Conservation (phyloP, 768 basidiomycete species). For the Collybia mongolica region DNA sequence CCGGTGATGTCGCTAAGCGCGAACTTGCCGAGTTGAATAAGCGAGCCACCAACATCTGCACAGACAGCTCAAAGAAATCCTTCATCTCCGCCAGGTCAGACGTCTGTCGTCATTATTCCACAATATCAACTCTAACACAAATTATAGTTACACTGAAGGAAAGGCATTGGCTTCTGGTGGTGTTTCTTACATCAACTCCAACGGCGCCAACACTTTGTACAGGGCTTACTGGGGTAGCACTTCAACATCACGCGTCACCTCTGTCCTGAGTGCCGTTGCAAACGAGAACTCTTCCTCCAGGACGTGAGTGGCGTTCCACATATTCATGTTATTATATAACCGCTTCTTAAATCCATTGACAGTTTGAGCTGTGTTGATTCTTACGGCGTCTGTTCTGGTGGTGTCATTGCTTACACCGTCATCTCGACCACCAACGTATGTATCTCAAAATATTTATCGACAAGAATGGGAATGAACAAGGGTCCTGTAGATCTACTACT, state of each 20-base stretch:
- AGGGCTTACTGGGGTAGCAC: slow-evolving; percentile 37
- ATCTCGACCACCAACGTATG: slow-evolving; percentile 40
- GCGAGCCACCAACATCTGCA: slow-evolving; percentile 38
- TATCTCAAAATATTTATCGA: neutral
- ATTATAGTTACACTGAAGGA: slow-evolving; percentile 35
- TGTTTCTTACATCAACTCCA: slow-evolving; percentile 32
- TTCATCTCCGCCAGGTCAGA: slow-evolving; percentile 39
- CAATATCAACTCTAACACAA: neutral
- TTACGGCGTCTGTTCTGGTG: slow-evolving; percentile 31
- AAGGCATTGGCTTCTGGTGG: slow-evolving; percentile 34
- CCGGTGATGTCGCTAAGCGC: slow-evolving; percentile 31
- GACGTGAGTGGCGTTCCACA: slow-evolving; percentile 22
- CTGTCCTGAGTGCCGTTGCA: slow-evolving; percentile 35
- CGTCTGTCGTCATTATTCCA: neutral
- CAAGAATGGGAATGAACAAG: neutral
- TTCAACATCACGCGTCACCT: slow-evolving; percentile 29
- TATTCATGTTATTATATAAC: too few relatives aligned
- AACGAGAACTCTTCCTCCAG: slow-evolving; percentile 37
- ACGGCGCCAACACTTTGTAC: slow-evolving; percentile 35
- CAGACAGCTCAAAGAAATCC: slow-evolving; percentile 25
- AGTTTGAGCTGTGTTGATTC: slow-evolving; percentile 41
- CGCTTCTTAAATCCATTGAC: too few relatives aligned
- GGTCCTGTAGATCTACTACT: slow-evolving; percentile 39
- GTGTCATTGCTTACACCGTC: slow-evolving; percentile 46
- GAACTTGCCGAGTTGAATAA: slow-evolving; percentile 26